A percentile compares a stretch with the other conserved stretches of the same genome.
Evolutionary conservation across 768 basidiomycete species (phyloP).

Genomic region (Leccinellum luteum): DNA sequence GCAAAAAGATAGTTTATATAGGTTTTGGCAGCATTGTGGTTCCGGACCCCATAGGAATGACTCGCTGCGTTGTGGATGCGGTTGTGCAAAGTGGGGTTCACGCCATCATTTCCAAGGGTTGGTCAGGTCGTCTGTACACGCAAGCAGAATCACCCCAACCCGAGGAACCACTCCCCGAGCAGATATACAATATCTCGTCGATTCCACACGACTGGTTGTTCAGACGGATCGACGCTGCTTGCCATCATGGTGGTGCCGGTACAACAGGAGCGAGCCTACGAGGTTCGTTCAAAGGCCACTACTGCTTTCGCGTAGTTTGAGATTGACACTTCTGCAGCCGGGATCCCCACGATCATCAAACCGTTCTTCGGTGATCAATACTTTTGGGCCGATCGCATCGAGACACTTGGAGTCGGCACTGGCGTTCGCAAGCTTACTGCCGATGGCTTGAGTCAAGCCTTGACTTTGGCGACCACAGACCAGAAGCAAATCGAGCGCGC

Average conservation of each 20-base stretch:
- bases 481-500: constrained; percentile 87
- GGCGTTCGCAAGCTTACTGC: constrained; percentile 87
- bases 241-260: constrained; percentile 97
- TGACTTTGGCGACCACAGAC: constrained; percentile 81
- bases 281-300: constrained; percentile 47
- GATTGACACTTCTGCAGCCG: constrained; percentile 47
- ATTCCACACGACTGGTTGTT: constrained; percentile 98
- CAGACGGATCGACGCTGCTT: constrained; percentile 89
- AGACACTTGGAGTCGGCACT: constrained; percentile 88
- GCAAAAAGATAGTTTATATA: constrained; percentile 94
- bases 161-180: constrained; percentile 68
- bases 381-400: constrained; percentile 98
- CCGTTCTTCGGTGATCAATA: constrained; percentile 99
- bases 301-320: background rate
- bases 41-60: constrained; percentile 91
- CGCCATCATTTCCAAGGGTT: constrained; percentile 95
- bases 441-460: constrained; percentile 72
- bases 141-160: constrained; percentile 60
- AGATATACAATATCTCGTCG: constrained; percentile 82
- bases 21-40: constrained; percentile 98
- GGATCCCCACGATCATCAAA: constrained; percentile 92
- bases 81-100: constrained; percentile 82
- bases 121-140: constrained; percentile 85
- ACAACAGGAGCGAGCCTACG: constrained; percentile 93
- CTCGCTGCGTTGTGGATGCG: constrained; percentile 85